These are phyloP conservation scores for Hebeloma cylindrosporum DNA, from an alignment of 768 basidiomycete genomes.

Conservation along the genomic window DNA sequence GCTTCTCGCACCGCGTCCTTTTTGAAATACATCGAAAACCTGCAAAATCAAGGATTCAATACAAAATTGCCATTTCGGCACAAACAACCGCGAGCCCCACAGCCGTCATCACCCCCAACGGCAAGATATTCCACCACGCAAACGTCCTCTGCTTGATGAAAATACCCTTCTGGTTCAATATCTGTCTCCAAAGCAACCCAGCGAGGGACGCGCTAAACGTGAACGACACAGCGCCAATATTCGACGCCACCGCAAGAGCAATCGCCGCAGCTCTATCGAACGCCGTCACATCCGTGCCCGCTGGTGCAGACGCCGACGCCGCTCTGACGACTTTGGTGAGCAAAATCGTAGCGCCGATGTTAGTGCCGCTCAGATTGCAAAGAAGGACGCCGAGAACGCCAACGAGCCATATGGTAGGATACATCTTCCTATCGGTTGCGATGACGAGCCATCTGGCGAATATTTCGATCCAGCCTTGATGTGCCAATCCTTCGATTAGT, in stretches of 20 bases:
- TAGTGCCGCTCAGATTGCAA: constrained; percentile 83
- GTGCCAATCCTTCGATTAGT: constrained; percentile 79
- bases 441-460: constrained; percentile 68
- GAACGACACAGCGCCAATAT: constrained; percentile 88
- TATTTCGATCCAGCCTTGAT: constrained; percentile 85
- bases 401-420: constrained; percentile 62
- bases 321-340: constrained; percentile 76
- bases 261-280: constrained; percentile 70
- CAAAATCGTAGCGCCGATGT: constrained; percentile 90
- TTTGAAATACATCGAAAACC: no score
- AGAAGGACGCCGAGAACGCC: constrained; percentile 71
- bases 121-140: constrained; percentile 68
- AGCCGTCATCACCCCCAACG: constrained; percentile 62
- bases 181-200: constrained; percentile 81
- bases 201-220: constrained; percentile 88
- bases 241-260: constrained; percentile 81
- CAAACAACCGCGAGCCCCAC: constrained; percentile 70
- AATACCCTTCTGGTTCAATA: constrained; percentile 74
- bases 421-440: constrained; percentile 42
- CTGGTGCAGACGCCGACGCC: constrained; percentile 35
- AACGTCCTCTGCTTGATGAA: constrained; percentile 59
- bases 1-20: no score
- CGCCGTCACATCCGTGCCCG: constrained; percentile 64
- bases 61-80: constrained; percentile 65
- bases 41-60: constrained; percentile 41